Conservation (phyloP, 2,329 filamentous ascomycete genomes). For the Sarocladium oryzae region DNA sequence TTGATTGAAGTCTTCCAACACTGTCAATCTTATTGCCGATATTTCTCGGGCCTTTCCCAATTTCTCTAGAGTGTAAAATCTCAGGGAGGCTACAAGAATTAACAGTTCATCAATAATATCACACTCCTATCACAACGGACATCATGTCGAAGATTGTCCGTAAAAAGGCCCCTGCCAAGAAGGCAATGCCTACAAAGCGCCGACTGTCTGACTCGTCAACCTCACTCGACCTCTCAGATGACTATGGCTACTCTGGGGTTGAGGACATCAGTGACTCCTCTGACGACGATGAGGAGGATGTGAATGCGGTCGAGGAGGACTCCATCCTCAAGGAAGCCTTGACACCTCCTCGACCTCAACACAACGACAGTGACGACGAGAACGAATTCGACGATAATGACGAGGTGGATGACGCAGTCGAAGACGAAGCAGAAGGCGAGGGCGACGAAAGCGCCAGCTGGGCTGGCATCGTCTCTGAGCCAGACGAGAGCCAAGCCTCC, state of each 20-base stretch:
- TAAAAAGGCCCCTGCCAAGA: conserved; percentile 6
- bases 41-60: neutral
- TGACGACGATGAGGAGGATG: conserved; percentile 72
- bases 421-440: conserved; percentile 31
- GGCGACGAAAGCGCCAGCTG: conserved; percentile 42
- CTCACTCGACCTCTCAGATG: conserved; percentile 56
- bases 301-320: conserved; percentile 71
- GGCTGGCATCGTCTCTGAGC: conserved; percentile 47
- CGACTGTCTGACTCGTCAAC: conserved; percentile 47
- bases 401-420: conserved; percentile 31
- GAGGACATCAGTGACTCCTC: conserved; percentile 74
- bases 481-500: conserved; percentile 37
- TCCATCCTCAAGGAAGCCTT: conserved; percentile 48
- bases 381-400: conserved; percentile 33
- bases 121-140: too few relatives aligned
- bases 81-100: neutral
- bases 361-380: conserved; percentile 27
- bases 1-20: neutral
- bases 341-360: conserved; percentile 32
- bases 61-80: neutral
- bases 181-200: conserved; percentile 29
- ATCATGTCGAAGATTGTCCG: conserved; percentile 2
- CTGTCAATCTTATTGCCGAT: neutral
- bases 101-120: too few relatives aligned
- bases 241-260: conserved; percentile 69